phyloP scores from a whole-genome alignment of 345 rosid genomes.

The Camelina laxa region DNA sequence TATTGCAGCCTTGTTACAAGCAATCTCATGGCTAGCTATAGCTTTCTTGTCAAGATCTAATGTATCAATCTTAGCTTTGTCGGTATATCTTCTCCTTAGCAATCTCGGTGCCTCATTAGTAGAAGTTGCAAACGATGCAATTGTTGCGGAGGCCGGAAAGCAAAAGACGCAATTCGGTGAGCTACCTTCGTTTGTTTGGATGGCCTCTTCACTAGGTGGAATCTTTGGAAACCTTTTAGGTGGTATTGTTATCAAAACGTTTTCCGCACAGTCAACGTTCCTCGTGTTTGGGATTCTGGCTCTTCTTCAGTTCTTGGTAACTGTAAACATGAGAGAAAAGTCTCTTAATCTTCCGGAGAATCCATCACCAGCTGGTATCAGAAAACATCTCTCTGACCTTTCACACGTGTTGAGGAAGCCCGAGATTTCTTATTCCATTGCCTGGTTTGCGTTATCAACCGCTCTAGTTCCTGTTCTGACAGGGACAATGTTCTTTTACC shows the following conservation, averaged over 20 bases:
- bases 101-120: slow-evolving; percentile 90
- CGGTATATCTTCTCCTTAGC: slow-evolving; percentile 70
- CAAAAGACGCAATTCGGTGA: slow-evolving; percentile 54
- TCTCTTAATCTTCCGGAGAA: slow-evolving; percentile 66
- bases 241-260: slow-evolving; percentile 62
- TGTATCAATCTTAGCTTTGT: slow-evolving; percentile 57
- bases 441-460: slow-evolving; percentile 80
- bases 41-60: slow-evolving; percentile 64
- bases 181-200: slow-evolving; percentile 87
- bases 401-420: slow-evolving; percentile 59
- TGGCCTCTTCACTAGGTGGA: slow-evolving; percentile 84
- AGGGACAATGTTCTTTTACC: slow-evolving; percentile 97
- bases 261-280: slow-evolving; percentile 60
- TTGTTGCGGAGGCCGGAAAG: slow-evolving; percentile 79
- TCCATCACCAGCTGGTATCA: slow-evolving; percentile 56
- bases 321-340: slow-evolving; percentile 60
- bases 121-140: slow-evolving; percentile 95
- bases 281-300: slow-evolving; percentile 57
- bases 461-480: slow-evolving; percentile 76
- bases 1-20: slow-evolving; percentile 80
- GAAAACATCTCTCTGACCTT: slow-evolving; percentile 67
- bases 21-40: slow-evolving; percentile 79
- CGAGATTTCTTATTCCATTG: slow-evolving; percentile 64
- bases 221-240: slow-evolving; percentile 82
- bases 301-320: slow-evolving; percentile 63